Evolutionary conservation across 139 green algal species (phyloP), one percentile per base, ranked within the genome.

Genomic region (Spirogloea muscicola): DNA sequence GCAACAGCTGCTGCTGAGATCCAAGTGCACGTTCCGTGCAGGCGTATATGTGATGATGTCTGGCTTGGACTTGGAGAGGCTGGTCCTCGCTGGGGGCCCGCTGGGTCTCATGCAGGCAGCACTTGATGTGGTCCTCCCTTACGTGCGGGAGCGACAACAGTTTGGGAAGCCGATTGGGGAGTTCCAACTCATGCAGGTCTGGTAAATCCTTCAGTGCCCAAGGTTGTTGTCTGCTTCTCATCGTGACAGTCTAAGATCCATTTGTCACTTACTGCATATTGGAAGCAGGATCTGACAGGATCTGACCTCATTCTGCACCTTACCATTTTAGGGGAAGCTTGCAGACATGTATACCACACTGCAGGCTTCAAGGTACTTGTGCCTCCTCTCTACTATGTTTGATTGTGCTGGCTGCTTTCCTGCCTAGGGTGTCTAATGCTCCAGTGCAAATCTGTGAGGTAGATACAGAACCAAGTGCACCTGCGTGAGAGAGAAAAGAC

Each of bases 331-430:
- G 72, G 92, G 74, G 65, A 96, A 96, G 84, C 83, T 97, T 31
- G 92, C 92, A 0, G 92, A 97, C 84, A 97, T 97, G 92, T 97
- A 96, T 74, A 88, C 86, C 0, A 42, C 69, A 5, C 29, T 36
- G 4, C 65, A 74, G 52, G 52, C 65, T 13, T 74, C 65, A 34
- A n/a, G 65, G 65, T 74, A n/a, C n/a, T n/a, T n/a, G n/a, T n/a
- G n/a, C n/a, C n/a, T n/a, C n/a, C n/a, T n/a, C n/a, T n/a, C n/a
- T n/a, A n/a, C n/a, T n/a, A n/a, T n/a, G n/a, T n/a, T n/a, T n/a
- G n/a, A n/a, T n/a, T n/a, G n/a, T n/a, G n/a, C 52, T 63, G 52
- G 21, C 21, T 18, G 66, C 66, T 59, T 25, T 46, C 18, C n/a
- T n/a, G n/a, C n/a, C n/a, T n/a, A n/a, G n/a, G n/a, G n/a, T n/a